phyloP scores from a whole-genome alignment of 75 land plant species.

The Sequoia sempervirens region DNA sequence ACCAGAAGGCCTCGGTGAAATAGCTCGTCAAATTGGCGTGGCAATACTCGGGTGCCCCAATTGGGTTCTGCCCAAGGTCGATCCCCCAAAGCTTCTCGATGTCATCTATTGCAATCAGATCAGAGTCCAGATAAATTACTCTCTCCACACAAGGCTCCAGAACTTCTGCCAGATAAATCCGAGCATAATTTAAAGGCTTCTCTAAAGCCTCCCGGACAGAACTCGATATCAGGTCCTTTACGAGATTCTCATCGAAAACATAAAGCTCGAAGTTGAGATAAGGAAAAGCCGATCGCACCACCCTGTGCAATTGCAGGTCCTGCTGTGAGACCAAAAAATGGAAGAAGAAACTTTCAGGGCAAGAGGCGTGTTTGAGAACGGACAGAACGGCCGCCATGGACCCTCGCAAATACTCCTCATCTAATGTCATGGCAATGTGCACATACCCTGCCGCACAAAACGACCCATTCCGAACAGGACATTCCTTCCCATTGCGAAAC shows the following conservation, averaged over 20 bases:
- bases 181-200: conserved; percentile 81
- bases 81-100: conserved; percentile 79
- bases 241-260: conserved; percentile 60
- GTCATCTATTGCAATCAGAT: conserved; percentile 81
- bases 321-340: conserved; percentile 65
- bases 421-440: conserved; percentile 59
- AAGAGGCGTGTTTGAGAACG: conserved; percentile 60
- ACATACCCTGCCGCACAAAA: conserved; percentile 14
- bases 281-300: conserved; percentile 67
- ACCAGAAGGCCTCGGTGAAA: conserved; percentile 77
- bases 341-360: conserved; percentile 80
- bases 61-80: conserved; percentile 33
- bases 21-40: conserved; percentile 87
- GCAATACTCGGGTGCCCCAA: conserved; percentile 92
- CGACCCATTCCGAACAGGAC: conserved; percentile 2
- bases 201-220: conserved; percentile 72
- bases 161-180: conserved; percentile 71
- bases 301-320: conserved; percentile 28
- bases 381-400: conserved; percentile 85
- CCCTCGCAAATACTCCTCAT: conserved; percentile 72
- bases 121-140: conserved; percentile 85
- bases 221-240: conserved; percentile 54
- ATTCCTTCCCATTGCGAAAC: conserved; percentile 43
- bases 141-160: conserved; percentile 70
- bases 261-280: conserved; percentile 64